phyloP scores from a whole-genome alignment of 106 monocot species.

The Ottelia alismoides region DNA sequence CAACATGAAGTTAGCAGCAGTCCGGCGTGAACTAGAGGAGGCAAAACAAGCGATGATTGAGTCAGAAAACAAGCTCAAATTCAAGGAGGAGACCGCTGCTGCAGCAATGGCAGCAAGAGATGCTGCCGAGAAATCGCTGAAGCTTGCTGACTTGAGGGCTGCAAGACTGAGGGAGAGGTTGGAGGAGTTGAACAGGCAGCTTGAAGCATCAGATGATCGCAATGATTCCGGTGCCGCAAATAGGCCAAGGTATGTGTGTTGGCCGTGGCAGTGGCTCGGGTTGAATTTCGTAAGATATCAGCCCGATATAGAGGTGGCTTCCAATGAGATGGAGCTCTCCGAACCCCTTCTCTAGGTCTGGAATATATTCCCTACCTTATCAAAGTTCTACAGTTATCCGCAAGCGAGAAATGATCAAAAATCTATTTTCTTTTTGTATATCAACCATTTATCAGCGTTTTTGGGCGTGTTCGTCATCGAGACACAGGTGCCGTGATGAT shows the following conservation, averaged over 20 bases:
- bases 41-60: constrained; percentile 48
- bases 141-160: constrained; percentile 56
- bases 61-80: constrained; percentile 82
- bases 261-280: constrained; percentile 99
- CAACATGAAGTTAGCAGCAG: constrained; percentile 52
- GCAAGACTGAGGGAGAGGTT: constrained; percentile 68
- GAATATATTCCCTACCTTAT: no score
- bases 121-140: constrained; percentile 82
- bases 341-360: constrained; percentile 75
- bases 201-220: constrained; percentile 51
- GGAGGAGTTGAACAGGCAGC: constrained; percentile 72
- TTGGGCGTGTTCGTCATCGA: no score
- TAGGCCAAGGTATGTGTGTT: constrained; percentile 60
- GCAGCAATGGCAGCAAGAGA: constrained; percentile 97
- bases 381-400: no score
- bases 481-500: no score
- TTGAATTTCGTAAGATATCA: constrained; percentile 46
- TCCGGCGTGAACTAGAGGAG: constrained; percentile 63
- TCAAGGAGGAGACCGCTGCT: constrained; percentile 82
- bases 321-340: constrained; percentile 94
- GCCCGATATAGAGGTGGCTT: constrained; percentile 22
- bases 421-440: no score
- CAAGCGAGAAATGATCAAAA: no score
- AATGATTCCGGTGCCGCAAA: constrained; percentile 11
- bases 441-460: no score